Evolutionary conservation across 495 filamentous ascomycete species (phyloP).

Genomic region (Clohesyomyces aquaticus): DNA sequence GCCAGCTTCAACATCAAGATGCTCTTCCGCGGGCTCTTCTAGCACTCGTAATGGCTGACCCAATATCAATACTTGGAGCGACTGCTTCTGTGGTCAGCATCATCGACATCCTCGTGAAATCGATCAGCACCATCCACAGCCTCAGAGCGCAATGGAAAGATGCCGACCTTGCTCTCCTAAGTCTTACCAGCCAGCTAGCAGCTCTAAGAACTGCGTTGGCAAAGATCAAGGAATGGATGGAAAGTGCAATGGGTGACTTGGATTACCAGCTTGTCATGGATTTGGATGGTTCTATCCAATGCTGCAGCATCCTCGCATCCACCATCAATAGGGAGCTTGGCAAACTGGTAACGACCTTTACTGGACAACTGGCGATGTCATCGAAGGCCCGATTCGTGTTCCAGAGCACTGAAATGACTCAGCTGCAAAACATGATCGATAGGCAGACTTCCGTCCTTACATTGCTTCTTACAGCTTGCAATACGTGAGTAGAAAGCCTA

Average conservation of each 20-base stretch:
- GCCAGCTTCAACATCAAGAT: no score
- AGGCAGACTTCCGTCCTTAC: neutral
- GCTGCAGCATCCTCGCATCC: neutral
- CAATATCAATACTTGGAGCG: neutral
- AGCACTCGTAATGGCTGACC: neutral
- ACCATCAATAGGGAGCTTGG: neutral
- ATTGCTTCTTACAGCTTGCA: neutral
- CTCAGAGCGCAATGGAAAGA: neutral
- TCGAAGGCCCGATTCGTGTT: neutral
- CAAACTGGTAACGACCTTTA: neutral
- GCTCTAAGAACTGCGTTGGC: neutral
- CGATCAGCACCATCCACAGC: neutral
- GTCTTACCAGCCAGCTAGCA: neutral
- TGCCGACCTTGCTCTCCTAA: neutral
- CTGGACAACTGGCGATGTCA: neutral
- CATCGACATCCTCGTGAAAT: neutral
- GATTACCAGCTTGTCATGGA: constrained; percentile 3
- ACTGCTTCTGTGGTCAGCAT: neutral
- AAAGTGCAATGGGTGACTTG: neutral
- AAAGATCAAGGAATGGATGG: constrained; percentile 5
- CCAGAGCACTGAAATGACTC: neutral
- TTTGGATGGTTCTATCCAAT: neutral
- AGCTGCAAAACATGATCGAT: neutral
- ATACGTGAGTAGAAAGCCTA: neutral
- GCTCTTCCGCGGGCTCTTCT: no score